Percentiles rank a stretch among this genome's conserved stretches.
These are phyloP conservation scores for Stephania japonica DNA, from an alignment of 164 flowering plant genomes.

Conservation along the genomic window DNA sequence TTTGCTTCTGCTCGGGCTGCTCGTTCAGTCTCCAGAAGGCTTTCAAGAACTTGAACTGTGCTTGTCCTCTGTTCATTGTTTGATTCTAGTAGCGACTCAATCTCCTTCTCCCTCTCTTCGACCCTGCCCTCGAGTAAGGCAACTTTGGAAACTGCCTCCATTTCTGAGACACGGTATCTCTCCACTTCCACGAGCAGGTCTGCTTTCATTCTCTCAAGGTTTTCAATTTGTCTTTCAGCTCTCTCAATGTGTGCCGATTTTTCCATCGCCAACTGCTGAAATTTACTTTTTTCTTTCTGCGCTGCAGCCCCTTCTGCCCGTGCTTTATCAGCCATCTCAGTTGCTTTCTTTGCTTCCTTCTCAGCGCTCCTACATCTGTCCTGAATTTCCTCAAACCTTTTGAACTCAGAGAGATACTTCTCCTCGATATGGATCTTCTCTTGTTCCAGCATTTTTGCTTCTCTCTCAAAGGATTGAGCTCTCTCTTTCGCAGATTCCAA, in stretches of 20 bases:
- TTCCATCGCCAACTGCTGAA: conserved; percentile 77
- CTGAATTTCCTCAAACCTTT: conserved; percentile 71
- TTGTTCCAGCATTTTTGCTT: conserved; percentile 67
- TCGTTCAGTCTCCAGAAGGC: conserved; percentile 68
- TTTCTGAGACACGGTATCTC: conserved; percentile 50
- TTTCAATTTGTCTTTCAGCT: conserved; percentile 71
- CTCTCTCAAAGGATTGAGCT: conserved; percentile 71
- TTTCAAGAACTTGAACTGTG: conserved; percentile 73
- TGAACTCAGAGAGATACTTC: conserved; percentile 61
- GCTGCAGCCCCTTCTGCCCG: conserved; percentile 65
- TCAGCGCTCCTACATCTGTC: conserved; percentile 81
- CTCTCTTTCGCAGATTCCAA: conserved; percentile 50
- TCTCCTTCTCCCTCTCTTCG: conserved; percentile 81
- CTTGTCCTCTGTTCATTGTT: conserved; percentile 74
- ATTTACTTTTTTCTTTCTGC: conserved; percentile 64
- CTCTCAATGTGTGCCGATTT: conserved; percentile 74
- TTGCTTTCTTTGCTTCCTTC: conserved; percentile 72
- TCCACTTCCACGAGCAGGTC: conserved; percentile 50
- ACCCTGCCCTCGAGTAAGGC: conserved; percentile 64
- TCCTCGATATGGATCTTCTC: conserved; percentile 70
- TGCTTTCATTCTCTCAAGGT: conserved; percentile 53
- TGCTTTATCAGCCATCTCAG: conserved; percentile 83
- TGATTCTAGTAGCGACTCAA: conserved; percentile 60
- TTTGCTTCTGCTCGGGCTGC: conserved; percentile 71
- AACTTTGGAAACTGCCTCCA: conserved; percentile 62